Base-by-base conservation (phyloP, 176 grass and related monocot genomes). In the Pontederia crassipes region DNA sequence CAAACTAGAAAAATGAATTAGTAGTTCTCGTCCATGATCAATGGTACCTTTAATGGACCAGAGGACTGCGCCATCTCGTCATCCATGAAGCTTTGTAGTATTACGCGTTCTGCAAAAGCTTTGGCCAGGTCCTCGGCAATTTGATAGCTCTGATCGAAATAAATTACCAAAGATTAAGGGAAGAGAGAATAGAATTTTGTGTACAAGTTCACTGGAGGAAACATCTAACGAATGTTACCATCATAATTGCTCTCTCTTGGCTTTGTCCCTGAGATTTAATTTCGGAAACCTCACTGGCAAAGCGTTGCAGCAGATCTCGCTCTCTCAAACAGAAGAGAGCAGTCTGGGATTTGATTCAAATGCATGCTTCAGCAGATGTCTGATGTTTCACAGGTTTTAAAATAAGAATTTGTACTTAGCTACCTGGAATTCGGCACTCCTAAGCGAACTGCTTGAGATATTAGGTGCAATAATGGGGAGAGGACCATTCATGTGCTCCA, bases 401-500 rank as follows among this genome's bases (percentile, higher is more conserved):
- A 65, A 13, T 6, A 57, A 48, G 67, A 13, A 73, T 27, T 67
- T 40, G 67, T 45, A 45, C 16, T 8, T 46, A 45, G 8, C 13
- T 85, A 96, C 92, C 88, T 96, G 93, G 84, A 97, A 88, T 54
- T 76, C 80, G 16, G 73, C 70, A 74, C 62, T 83, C 57, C 93
- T 87, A 52, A 97, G 63, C 57, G 63, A 62, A 51, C 47, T 82
- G 66, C 81, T 97, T 47, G 76, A 85, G 24, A 88, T 64, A 78
- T 78, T 70, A 76, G 52, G 49, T 14, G 78, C 84, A 81, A 97
- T 76, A 78, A 81, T 63, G 76, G 93, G 87, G 61, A 50, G 76
- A 28, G 87, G 79, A 15, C 76, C 87, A 72, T 97, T 97, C 68
- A 97, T 78, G 62, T 97, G 93, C 77, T 97, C 84, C 72, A 91